phyloP scores from a whole-genome alignment of 1,139 yeast genomes.

The Sporopachydermia cereana region DNA sequence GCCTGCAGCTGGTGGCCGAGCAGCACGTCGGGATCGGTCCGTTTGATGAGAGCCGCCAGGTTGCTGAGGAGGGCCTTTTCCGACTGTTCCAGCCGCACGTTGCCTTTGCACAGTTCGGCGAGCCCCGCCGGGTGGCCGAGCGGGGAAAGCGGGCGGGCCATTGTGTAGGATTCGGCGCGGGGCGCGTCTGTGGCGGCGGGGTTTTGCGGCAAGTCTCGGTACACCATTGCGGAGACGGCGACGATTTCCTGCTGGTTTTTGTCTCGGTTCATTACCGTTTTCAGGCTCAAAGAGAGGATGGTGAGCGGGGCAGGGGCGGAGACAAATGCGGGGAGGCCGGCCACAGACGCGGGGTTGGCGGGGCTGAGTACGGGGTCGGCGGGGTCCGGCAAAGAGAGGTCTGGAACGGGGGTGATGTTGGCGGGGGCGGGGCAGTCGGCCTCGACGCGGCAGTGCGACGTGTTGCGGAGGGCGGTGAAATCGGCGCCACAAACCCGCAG shows the following conservation, averaged over 20 bases:
- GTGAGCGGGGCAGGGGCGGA: slow-evolving; percentile 45
- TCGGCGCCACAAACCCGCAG: slow-evolving; percentile 56
- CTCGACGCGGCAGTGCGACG: slow-evolving; percentile 78
- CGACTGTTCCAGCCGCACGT: slow-evolving; percentile 47
- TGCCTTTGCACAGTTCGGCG: slow-evolving; percentile 29
- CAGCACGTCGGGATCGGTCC: slow-evolving; percentile 79
- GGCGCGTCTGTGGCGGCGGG: slow-evolving; percentile 30
- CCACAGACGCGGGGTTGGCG: neutral
- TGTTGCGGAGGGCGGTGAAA: slow-evolving; percentile 45
- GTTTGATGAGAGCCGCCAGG: slow-evolving; percentile 59
- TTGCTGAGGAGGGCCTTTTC: slow-evolving; percentile 68
- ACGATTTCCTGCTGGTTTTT: slow-evolving; percentile 80
- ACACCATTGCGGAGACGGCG: slow-evolving; percentile 67
- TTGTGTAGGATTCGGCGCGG: slow-evolving; percentile 31
- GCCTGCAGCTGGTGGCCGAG: slow-evolving; percentile 81
- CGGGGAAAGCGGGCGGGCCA: slow-evolving; percentile 57
- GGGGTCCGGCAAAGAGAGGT: slow-evolving; percentile 25
- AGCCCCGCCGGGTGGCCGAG: slow-evolving; percentile 61
- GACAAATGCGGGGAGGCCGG: neutral
- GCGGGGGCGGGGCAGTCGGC: slow-evolving; percentile 44
- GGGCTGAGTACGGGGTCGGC: slow-evolving; percentile 27
- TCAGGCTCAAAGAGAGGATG: slow-evolving; percentile 64
- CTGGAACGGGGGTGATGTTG: slow-evolving; percentile 34
- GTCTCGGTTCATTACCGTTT: slow-evolving; percentile 62
- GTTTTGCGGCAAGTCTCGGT: slow-evolving; percentile 57